Evolutionary conservation across 139 green algal genomes (phyloP).

Genomic region (Astrephomene gubernaculifera): DNA sequence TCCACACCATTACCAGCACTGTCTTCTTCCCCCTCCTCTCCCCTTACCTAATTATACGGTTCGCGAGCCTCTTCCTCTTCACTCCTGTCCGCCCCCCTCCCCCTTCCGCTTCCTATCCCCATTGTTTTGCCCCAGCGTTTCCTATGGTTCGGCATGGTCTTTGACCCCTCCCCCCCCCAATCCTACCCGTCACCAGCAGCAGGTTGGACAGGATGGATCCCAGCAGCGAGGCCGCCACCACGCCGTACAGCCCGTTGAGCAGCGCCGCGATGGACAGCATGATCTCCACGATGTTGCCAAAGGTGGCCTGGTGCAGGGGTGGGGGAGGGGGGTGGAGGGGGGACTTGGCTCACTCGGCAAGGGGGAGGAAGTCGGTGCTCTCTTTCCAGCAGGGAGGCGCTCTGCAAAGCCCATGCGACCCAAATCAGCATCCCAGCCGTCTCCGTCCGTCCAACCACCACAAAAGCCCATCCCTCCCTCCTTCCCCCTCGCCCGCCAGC

Average conservation of each 20-base stretch:
- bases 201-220: conserved; percentile 92
- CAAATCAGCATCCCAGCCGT: background rate
- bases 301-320: conserved; percentile 81
- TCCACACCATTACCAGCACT: background rate
- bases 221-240: conserved; percentile 86
- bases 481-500: background rate
- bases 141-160: background rate
- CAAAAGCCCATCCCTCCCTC: background rate
- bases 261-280: conserved; percentile 91
- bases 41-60: background rate
- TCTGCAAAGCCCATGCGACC: background rate
- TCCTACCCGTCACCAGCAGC: conserved; percentile 86
- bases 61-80: too few species aligned
- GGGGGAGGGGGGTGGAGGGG: background rate
- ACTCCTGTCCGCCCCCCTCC: too few species aligned
- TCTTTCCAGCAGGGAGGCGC: background rate
- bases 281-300: conserved; percentile 96
- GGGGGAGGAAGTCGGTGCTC: background rate
- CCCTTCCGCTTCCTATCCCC: background rate
- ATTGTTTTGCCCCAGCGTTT: background rate
- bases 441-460: background rate
- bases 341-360: background rate
- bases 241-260: conserved; percentile 77
- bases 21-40: background rate
- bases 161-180: background rate